Percentiles rank a stretch among this genome's conserved stretches.
Conservation (phyloP, 257 asterid genomes). For the Ajuga chamaepitys region DNA sequence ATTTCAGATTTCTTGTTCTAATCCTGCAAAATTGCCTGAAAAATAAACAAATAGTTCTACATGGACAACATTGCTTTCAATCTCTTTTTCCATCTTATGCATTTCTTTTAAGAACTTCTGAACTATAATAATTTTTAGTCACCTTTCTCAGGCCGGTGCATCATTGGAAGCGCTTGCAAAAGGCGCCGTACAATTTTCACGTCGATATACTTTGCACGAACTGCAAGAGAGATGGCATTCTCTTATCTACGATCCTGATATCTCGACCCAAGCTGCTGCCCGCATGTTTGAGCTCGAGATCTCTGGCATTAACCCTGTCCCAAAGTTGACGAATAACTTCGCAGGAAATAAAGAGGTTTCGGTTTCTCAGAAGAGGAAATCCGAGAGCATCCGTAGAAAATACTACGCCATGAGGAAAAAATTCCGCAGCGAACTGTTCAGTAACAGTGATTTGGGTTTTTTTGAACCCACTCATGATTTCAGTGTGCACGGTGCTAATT, state of each 20-base stretch:
- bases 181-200: slow-evolving; percentile 88
- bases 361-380: slow-evolving; percentile 56
- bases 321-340: slow-evolving; percentile 35
- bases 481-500: slow-evolving; percentile 39
- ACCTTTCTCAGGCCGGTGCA: slow-evolving; percentile 64
- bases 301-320: slow-evolving; percentile 52
- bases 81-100: slow-evolving; percentile 1
- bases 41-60: neutral
- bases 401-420: slow-evolving; percentile 76
- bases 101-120: neutral
- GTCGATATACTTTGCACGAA: slow-evolving; percentile 61
- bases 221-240: slow-evolving; percentile 74
- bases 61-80: neutral
- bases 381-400: slow-evolving; percentile 53
- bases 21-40: neutral
- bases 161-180: slow-evolving; percentile 91
- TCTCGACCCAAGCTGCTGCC: slow-evolving; percentile 60
- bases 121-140: neutral
- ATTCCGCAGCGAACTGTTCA: slow-evolving; percentile 54
- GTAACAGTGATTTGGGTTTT: slow-evolving; percentile 43
- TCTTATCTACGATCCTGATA: slow-evolving; percentile 80
- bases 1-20: neutral
- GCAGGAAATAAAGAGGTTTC: slow-evolving; percentile 40
- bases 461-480: slow-evolving; percentile 47
- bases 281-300: slow-evolving; percentile 73